Base-by-base conservation (phyloP, 2,329 filamentous ascomycete genomes). In the Rugonectria rugulosa region DNA sequence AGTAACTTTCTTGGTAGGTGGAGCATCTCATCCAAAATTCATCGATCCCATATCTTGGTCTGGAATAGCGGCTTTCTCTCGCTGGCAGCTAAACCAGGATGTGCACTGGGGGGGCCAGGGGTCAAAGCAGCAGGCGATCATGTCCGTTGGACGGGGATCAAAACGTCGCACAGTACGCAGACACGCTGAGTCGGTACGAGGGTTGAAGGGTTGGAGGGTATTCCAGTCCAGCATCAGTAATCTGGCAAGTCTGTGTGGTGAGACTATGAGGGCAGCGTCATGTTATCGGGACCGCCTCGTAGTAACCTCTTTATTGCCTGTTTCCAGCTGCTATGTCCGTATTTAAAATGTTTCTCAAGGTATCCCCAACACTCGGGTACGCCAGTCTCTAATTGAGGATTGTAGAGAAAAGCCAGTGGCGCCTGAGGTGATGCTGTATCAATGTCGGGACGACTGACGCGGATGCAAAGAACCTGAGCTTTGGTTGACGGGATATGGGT, bases 61-160 rank as follows among this genome's bases (percentile, higher is more conserved):
- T 29, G 62, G 64, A 46, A 63, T 67, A 67, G 65, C 52, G 63
- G 42, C 43, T 26, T 63, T 50, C 38, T 42, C 58, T 46, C 37
- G 41, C 40, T 45, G 52, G 47, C 44, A 58, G 49, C 57, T 60
- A 43, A 37, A 41, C 57, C 43, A 44, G 53, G 53, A 49, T 60
- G 46, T 45, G 5, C 41, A 37, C 47, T 36, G 20, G 48, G 47
- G 48, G 10, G 5, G 23, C n/a, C 17, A 31, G 42, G 24, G 47
- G 48, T 38, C 42, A 52, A 55, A 50, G 45, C 38, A 53, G 50
- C 44, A 56, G 44, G 54, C 47, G 46, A 59, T 52, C 31, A 48
- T 51, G 49, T 40, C 40, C 20, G 32, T 45, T 53, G 36, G 23
- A 53, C 43, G 54, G 46, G 53, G 23, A 32, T 51, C 27, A 43